These are phyloP conservation scores for Plasmopara muralis DNA, from an alignment of 352 stramenopile genomes.

Conservation along the genomic window DNA sequence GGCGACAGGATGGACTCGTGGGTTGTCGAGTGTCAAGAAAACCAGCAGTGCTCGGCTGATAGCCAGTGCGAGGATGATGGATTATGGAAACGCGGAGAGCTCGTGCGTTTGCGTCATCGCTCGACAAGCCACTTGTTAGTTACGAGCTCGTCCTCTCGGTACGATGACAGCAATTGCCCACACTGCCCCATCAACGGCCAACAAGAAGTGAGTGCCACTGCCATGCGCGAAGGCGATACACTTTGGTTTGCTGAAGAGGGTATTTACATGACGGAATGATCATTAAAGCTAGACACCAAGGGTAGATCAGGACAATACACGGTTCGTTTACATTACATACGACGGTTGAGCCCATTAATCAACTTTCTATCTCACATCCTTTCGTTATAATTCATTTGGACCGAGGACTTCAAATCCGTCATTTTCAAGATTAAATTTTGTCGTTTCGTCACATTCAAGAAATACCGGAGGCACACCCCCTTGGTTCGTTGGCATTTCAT, in stretches of 20 bases:
- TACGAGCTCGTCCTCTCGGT: conserved; percentile 44
- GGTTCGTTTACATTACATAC: conserved; percentile 25
- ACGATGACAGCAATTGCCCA: conserved; percentile 77
- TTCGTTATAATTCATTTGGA: neutral
- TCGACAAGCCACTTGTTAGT: conserved; percentile 44
- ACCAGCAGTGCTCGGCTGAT: conserved; percentile 57
- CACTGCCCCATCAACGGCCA: conserved; percentile 81
- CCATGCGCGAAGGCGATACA: conserved; percentile 40
- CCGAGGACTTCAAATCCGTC: conserved; percentile 79
- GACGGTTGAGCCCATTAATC: conserved; percentile 3
- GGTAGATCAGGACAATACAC: conserved; percentile 12
- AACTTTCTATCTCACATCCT: neutral
- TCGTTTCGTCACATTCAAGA: conserved; percentile 59
- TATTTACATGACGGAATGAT: conserved; percentile 68
- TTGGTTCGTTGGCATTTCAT: conserved; percentile 65
- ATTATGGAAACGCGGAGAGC: conserved; percentile 66
- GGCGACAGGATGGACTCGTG: conserved; percentile 65
- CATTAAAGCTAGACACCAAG: conserved; percentile 1
- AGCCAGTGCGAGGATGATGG: conserved; percentile 66
- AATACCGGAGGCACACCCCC: conserved; percentile 66
- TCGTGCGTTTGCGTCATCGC: conserved; percentile 61
- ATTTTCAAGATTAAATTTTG: conserved; percentile 72
- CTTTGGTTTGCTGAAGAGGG: conserved; percentile 78
- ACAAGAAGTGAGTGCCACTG: conserved; percentile 68
- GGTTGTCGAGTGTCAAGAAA: conserved; percentile 71